Evolutionary conservation across 441 rosid species (phyloP).

Genomic region (Populus tomentosa): DNA sequence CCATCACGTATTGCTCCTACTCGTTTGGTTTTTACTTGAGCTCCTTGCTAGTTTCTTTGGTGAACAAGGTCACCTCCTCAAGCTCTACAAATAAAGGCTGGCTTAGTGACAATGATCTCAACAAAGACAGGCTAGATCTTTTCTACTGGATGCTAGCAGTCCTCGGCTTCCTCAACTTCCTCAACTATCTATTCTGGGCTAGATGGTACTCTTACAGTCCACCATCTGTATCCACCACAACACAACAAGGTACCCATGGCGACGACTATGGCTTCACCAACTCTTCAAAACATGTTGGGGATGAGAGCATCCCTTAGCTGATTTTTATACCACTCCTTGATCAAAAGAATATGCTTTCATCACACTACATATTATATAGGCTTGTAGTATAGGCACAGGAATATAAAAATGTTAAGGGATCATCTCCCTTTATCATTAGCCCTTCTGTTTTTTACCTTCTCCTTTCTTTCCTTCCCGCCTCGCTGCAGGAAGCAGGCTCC

Average conservation of each 20-base stretch:
- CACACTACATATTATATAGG: neutral
- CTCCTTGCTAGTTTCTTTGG: too few species aligned
- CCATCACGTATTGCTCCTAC: too few species aligned
- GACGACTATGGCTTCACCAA: conserved; percentile 14
- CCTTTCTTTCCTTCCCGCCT: neutral
- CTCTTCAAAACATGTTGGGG: conserved; percentile 29
- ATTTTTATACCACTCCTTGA: neutral
- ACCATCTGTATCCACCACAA: conserved; percentile 12
- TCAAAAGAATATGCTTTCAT: neutral
- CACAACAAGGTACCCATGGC: conserved; percentile 3
- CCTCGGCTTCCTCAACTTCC: conserved; percentile 71
- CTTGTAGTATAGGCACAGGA: neutral
- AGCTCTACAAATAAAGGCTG: too few species aligned
- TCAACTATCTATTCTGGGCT: conserved; percentile 70
- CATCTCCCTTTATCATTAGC: neutral
- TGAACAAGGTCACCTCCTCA: too few species aligned
- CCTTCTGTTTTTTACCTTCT: neutral
- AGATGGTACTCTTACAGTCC: conserved; percentile 45
- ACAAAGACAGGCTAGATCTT: conserved; percentile 77
- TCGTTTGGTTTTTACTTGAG: too few species aligned
- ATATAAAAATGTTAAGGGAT: neutral
- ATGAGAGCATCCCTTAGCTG: conserved; percentile 28
- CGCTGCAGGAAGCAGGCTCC: neutral
- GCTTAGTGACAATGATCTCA: too few species aligned
- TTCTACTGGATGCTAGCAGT: conserved; percentile 82